A percentile compares a stretch with the other conserved stretches of the same genome.
Evolutionary conservation across 2,329 filamentous ascomycete species (phyloP).

Genomic region (Zalaria obscura): DNA sequence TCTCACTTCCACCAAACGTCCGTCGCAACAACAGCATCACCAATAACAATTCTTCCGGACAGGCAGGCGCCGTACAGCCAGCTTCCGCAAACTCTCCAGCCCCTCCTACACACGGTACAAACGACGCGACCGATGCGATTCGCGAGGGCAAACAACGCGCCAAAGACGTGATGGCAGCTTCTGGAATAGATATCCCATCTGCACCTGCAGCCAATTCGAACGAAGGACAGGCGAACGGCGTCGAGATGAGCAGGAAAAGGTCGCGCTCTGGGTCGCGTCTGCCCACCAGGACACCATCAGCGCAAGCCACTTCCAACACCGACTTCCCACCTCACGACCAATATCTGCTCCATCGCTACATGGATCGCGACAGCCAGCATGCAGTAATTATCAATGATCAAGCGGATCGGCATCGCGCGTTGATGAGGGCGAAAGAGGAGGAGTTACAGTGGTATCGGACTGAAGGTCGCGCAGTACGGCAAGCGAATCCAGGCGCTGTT

Average conservation of each 20-base stretch:
- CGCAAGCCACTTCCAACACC: constrained; percentile 5
- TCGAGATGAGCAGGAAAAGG: constrained; percentile 38
- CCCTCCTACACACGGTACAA: neutral
- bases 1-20: constrained; percentile 6
- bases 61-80: constrained; percentile 2
- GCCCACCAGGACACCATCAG: constrained; percentile 22
- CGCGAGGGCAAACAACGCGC: constrained; percentile 46
- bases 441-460: constrained; percentile 54
- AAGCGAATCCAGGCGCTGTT: constrained; percentile 41
- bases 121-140: constrained; percentile 27
- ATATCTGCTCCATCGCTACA: constrained; percentile 46
- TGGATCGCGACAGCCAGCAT: constrained; percentile 48
- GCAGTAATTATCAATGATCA: constrained; percentile 39
- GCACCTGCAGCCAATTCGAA: constrained; percentile 6
- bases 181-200: constrained; percentile 25
- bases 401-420: constrained; percentile 21
- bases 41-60: neutral
- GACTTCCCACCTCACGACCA: constrained; percentile 12
- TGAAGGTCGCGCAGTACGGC: constrained; percentile 47
- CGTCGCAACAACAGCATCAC: constrained; percentile 3
- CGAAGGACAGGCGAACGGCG: constrained; percentile 30
- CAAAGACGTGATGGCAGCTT: constrained; percentile 42
- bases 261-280: constrained; percentile 45
- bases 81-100: neutral
- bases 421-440: constrained; percentile 48